phyloP scores from a whole-genome alignment of 352 stramenopile species.

The Elongisporangium undulatum region DNA sequence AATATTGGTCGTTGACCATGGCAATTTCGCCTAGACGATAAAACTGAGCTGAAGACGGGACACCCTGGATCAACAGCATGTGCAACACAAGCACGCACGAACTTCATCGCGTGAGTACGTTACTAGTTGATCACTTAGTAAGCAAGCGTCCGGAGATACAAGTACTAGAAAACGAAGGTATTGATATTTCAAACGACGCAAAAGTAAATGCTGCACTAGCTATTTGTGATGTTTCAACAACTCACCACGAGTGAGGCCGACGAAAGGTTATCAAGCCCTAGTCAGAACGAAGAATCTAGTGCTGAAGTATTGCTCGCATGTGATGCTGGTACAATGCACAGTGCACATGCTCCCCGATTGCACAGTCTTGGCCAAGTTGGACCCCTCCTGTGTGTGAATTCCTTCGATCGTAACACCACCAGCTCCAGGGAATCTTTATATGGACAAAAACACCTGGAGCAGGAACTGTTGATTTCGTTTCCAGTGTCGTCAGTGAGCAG shows the following conservation, averaged over 20 bases:
- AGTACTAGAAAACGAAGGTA: conserved; percentile 20
- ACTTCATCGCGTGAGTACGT: conserved; percentile 34
- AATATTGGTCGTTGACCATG: conserved; percentile 39
- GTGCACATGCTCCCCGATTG: conserved; percentile 9
- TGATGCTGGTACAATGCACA: background rate
- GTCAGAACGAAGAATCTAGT: background rate
- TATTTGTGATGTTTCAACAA: conserved; percentile 12
- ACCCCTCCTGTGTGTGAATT: conserved; percentile 29
- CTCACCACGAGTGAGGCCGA: background rate
- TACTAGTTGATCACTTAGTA: conserved; percentile 67
- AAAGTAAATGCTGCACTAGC: conserved; percentile 14
- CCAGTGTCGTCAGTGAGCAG: conserved; percentile 12
- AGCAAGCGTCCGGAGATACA: conserved; percentile 55
- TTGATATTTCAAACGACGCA: background rate
- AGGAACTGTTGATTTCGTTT: conserved; percentile 43
- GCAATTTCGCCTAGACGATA: conserved; percentile 53
- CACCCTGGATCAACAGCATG: conserved; percentile 43
- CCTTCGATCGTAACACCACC: conserved; percentile 20
- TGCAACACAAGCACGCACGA: conserved; percentile 43
- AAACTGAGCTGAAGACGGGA: conserved; percentile 32
- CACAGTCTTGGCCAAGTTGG: conserved; percentile 46
- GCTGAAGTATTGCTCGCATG: background rate
- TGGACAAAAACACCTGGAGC: conserved; percentile 61
- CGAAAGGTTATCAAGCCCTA: background rate
- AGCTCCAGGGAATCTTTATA: conserved; percentile 38